phyloP scores from a whole-genome alignment of 2,329 filamentous ascomycete genomes.

The Cryphonectria radicalis region DNA sequence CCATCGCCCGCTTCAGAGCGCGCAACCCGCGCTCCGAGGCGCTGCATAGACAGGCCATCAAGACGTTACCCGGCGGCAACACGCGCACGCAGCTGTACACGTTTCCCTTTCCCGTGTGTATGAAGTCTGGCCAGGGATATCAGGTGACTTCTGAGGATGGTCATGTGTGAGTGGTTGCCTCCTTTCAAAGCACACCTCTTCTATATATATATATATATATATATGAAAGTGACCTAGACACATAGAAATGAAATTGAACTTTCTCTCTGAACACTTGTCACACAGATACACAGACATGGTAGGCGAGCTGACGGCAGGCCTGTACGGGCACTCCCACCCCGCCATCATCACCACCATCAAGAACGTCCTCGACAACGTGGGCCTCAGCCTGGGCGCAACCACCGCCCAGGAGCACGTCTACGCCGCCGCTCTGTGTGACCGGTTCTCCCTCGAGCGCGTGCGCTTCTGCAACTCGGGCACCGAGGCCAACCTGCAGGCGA shows the following conservation, averaged over 20 bases:
- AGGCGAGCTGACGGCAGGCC: slow-evolving; percentile 66
- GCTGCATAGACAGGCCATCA: slow-evolving; percentile 7
- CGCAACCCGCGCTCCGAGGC: slow-evolving; percentile 18
- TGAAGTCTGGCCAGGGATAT: slow-evolving; percentile 43
- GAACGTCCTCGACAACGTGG: slow-evolving; percentile 48
- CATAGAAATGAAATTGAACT: neutral
- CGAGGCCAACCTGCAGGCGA: slow-evolving; percentile 65
- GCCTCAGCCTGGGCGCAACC: slow-evolving; percentile 60
- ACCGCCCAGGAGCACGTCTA: slow-evolving; percentile 55
- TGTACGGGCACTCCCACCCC: slow-evolving; percentile 68
- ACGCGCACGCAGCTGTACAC: slow-evolving; percentile 39
- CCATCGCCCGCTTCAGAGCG: slow-evolving; percentile 4
- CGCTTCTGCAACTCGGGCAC: slow-evolving; percentile 70
- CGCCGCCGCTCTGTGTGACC: slow-evolving; percentile 54
- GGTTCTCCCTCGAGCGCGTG: slow-evolving; percentile 60
- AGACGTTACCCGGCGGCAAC: slow-evolving; percentile 37
- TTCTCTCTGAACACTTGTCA: neutral
- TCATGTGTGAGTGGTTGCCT: slow-evolving; percentile 36
- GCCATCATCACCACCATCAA: slow-evolving; percentile 54
- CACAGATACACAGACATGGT: slow-evolving; percentile 62
- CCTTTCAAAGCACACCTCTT: neutral
- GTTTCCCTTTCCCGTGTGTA: slow-evolving; percentile 49
- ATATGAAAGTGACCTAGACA: neutral
- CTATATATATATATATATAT: neutral
- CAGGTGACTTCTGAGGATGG: slow-evolving; percentile 48